Evolutionary conservation across 164 flowering plant species (phyloP).

Genomic region (Cinnamomum chago): DNA sequence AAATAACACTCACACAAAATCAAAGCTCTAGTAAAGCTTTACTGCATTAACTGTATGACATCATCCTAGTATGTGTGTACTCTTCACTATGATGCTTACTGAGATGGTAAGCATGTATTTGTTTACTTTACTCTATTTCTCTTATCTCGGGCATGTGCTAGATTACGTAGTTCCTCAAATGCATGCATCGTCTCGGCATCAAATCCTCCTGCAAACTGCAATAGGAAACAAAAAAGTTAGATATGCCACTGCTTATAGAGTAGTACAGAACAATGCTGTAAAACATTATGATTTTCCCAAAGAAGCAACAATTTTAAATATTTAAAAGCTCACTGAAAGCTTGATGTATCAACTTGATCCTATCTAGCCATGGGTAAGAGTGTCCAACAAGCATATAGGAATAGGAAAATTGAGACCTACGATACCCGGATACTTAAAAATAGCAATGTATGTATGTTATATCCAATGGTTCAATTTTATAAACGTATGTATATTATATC

Average conservation of each 20-base stretch:
- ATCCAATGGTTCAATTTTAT: too few species aligned
- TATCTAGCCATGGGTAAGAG: too few species aligned
- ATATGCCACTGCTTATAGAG: background rate
- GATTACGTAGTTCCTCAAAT: slow-evolving; percentile 79
- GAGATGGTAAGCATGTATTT: slow-evolving; percentile 37
- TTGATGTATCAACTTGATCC: too few species aligned
- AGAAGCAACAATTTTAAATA: too few species aligned
- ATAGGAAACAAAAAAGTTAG: background rate
- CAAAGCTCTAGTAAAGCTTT: background rate
- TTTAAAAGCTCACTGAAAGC: too few species aligned
- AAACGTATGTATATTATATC: too few species aligned
- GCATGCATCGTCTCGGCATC: slow-evolving; percentile 94
- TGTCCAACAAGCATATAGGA: too few species aligned
- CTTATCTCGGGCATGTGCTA: slow-evolving; percentile 51
- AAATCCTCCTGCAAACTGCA: slow-evolving; percentile 98
- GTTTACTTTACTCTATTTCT: slow-evolving; percentile 15
- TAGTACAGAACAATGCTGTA: background rate
- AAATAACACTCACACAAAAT: slow-evolving; percentile 2
- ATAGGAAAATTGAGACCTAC: too few species aligned
- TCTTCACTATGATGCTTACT: slow-evolving; percentile 28
- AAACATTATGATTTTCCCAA: too few species aligned
- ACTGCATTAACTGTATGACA: background rate
- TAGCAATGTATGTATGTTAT: too few species aligned
- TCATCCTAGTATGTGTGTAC: background rate
- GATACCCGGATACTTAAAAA: too few species aligned